Base-by-base conservation (phyloP, 129 eudicot genomes). In the Flaveria robusta region DNA sequence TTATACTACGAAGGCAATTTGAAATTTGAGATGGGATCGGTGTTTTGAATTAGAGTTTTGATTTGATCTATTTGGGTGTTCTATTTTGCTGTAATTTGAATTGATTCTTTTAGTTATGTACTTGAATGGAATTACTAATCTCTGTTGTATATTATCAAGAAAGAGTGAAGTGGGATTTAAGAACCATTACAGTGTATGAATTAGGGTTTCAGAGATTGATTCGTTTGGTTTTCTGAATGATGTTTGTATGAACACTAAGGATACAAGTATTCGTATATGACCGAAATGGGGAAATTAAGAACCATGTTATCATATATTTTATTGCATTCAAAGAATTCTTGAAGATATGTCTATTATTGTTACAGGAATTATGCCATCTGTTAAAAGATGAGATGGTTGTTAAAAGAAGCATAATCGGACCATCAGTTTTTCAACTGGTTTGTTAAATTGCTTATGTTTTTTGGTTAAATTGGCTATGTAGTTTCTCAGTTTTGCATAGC, bases 31-130 rank as follows among this genome's bases (percentile, higher is more conserved):
- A 20, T 15, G 58, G 58, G 23, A 42, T 52, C 9, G 1, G n/a
- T 60, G 24, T 75, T 2, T 12, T 46, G 59, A 81, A 27, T 55
- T 76, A 81, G 78, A 74, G 77, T 76, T 81, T 81, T 23, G 9
- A 73, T 50, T 3, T 24, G 14, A 62, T 26, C 7, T 43, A 14
- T 39, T 56, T 15, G 68, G 39, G 1, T 74, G 56, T 66, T 50
- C 5, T 18, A 14, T 37, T 77, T 12, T 74, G 0, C 7, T 56
- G 23, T 49, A 50, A 8, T 49, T 63, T 77, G 19, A 34, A 24
- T 9, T 60, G 64, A 5, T 26, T 43, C 7, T 60, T 45, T 27
- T 20, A 10, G 37, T 16, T 73, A 5, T 60, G 18, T 49, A 9
- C 6, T 13, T 49, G 19, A 50, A 29, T 62, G 34, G 12, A 12